Evolutionary conservation across 495 filamentous ascomycete genomes (phyloP).

Genomic region (Lasiosphaeria hispida): DNA sequence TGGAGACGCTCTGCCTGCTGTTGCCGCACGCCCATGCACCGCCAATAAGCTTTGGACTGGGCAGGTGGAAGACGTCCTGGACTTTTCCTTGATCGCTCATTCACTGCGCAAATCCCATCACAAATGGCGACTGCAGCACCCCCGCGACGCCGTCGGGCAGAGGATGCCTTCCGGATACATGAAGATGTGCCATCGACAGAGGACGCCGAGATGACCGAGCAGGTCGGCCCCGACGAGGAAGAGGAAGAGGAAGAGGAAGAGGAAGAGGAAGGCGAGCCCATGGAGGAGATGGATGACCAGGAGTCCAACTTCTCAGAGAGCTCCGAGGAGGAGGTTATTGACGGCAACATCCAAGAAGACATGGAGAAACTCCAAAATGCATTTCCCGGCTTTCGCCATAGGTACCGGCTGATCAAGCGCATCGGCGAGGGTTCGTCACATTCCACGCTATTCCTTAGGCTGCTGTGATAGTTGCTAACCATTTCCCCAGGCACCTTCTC

Average conservation of each 20-base stretch:
- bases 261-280: slow-evolving; percentile 30
- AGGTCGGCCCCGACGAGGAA: slow-evolving; percentile 31
- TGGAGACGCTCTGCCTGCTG: neutral
- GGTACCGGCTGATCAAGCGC: slow-evolving; percentile 88
- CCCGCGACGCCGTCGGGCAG: slow-evolving; percentile 21
- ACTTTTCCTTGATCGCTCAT: slow-evolving; percentile 5
- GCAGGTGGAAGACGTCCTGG: slow-evolving; percentile 4
- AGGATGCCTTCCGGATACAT: slow-evolving; percentile 40
- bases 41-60: slow-evolving; percentile 11
- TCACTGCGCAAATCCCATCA: neutral
- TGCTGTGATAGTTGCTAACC: slow-evolving; percentile 4
- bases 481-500: slow-evolving; percentile 80
- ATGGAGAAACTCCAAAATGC: slow-evolving; percentile 79
- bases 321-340: slow-evolving; percentile 64
- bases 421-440: slow-evolving; percentile 79
- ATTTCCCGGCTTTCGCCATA: slow-evolving; percentile 77
- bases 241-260: slow-evolving; percentile 9
- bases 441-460: slow-evolving; percentile 8
- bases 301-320: slow-evolving; percentile 48
- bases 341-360: slow-evolving; percentile 73
- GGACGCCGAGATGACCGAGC: slow-evolving; percentile 37
- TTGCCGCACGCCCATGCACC: slow-evolving; percentile 3
- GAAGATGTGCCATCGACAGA: slow-evolving; percentile 36
- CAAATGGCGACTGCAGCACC: slow-evolving; percentile 24
- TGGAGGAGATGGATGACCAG: slow-evolving; percentile 44